Base-by-base conservation (phyloP, 768 basidiomycete genomes). In the Rhodotorula sphaerocarpa region DNA sequence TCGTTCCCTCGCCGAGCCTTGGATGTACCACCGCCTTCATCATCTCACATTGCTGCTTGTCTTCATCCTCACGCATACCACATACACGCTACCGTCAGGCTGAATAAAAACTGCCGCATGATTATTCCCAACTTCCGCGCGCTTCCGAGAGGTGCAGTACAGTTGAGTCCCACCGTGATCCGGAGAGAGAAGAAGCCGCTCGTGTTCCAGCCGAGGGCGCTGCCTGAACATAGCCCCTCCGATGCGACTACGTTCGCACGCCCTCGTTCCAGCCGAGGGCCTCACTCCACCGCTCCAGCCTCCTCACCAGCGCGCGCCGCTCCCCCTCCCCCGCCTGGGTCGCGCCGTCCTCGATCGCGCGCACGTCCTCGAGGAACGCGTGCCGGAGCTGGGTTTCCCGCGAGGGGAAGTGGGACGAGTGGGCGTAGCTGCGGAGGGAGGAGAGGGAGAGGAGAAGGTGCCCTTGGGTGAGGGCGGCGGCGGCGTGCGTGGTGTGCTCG, bases 251-350 rank as follows among this genome's bases (percentile, higher is more conserved):
- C 42, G 46, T 34, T 18, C 59, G 21, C 43, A 57, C 28, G 21
- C 39, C 55, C 21, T 61, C 65, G 7, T 75, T 76, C 86, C 84
- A 90, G 25, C 81, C 84, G 25, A 87, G 78, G n/a, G 78, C 76
- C 11, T 70, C 75, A 1, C 86, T 86, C 89, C 90, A 96, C 58
- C 83, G 83, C 70, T 86, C 82, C 88, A 90, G 90, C 83, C 93
- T 90, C 72, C 88, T 77, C 52, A 90, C 83, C 7, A 93, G 78
- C 3, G 91, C 85, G 50, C 79, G 73, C 76, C 92, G 90, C 71
- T 87, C 87, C 50, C 79, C 78, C 57, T 83, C 77, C 12, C 81
- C 81, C 54, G 92, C 73, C 65, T 77, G 77, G 1, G 61, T 53
- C 3, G 31, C 62, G 16, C 86, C 83, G 70, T 89, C 82, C 74